Base-by-base conservation (phyloP, 257 asterid species). In the Solanum infundibuliforme region DNA sequence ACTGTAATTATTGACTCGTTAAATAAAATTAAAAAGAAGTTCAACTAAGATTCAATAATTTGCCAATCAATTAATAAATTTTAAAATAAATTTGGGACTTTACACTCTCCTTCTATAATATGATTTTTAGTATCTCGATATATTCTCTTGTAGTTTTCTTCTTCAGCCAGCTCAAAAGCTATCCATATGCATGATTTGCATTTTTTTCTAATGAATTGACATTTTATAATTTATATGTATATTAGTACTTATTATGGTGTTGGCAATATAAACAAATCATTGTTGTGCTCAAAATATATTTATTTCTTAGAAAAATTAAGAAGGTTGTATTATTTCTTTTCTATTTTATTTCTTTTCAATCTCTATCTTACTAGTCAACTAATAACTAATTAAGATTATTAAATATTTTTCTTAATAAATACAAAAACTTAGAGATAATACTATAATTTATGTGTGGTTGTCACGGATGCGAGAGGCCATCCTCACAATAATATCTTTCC, bases 381-480 rank as follows among this genome's bases (percentile, higher is more conserved):
- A 58, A 58, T 21, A 58, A 58, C 5, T 8, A 58, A 20, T 21
- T 20, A 58, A 58, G 5, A 58, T 8, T 58, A 58, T 20, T 58
- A 58, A 58, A 58, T 20, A 20, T 58, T 58, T 20, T 20, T 58
- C n/a, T 55, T 55, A 55, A 55, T 18, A 18, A 55, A 0, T 55
- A 0, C 25, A 58, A 21, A 58, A 58, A 52, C 62, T 52, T 20
- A 1, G 10, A 55, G 10, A 55, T 55, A 16, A 6, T 18, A 52
- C 62, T 52, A 52, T 55, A 18, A 46, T 55, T 6, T 55, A 55
- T 6, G n/a, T 21, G 3, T 20, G 5, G 23, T 7, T 55, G 9
- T 0, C n/a, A 1, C 65, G 1, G 4, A 55, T 55, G 65, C 0
- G 4, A 1, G 4, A 55, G 4, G 10, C 4, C n/a, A 18, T 52